Conservation (phyloP, 257 asterid genomes). For the Ophiorrhiza pumila region DNA sequence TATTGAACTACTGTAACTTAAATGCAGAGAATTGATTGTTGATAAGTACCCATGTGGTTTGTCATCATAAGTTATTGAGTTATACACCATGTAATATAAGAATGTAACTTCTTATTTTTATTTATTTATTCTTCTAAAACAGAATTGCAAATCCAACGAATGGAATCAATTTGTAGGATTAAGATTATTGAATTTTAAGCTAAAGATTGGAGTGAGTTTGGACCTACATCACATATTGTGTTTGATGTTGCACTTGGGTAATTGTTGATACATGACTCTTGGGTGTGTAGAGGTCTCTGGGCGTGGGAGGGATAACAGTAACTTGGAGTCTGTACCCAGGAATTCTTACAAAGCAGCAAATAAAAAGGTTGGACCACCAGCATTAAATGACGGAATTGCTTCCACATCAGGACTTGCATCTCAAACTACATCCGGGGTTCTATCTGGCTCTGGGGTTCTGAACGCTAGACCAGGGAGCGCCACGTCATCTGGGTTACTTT, state of each 20-base stretch:
- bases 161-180: no score
- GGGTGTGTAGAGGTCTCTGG: conserved; percentile 74
- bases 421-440: conserved; percentile 85
- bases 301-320: conserved; percentile 73
- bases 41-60: neutral
- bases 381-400: conserved; percentile 54
- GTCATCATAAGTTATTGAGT: neutral
- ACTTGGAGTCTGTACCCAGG: conserved; percentile 60
- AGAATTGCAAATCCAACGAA: no score
- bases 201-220: neutral
- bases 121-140: no score
- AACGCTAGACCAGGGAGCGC: conserved; percentile 98
- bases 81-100: neutral
- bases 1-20: neutral
- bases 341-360: conserved; percentile 63
- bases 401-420: conserved; percentile 68
- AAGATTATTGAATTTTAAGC: neutral
- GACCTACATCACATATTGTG: neutral
- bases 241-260: neutral
- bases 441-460: conserved; percentile 95
- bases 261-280: conserved; percentile 25
- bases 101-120: no score
- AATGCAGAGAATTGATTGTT: neutral
- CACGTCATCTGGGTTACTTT: conserved; percentile 84
- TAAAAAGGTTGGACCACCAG: conserved; percentile 57